phyloP scores from a whole-genome alignment of 2,329 filamentous ascomycete species.

The Gyromitra esculenta region DNA sequence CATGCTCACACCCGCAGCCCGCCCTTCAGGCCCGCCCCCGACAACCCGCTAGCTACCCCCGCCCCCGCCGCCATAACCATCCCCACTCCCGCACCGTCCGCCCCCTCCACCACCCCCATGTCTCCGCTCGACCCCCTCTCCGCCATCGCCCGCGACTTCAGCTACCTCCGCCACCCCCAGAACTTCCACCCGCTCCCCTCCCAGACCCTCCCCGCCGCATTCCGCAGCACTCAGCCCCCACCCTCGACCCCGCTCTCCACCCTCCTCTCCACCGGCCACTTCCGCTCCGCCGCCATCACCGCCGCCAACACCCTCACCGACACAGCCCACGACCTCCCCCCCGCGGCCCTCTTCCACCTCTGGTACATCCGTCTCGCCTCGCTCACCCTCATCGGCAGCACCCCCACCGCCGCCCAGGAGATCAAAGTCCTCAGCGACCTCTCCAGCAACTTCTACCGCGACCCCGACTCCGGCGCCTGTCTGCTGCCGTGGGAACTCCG shows the following conservation, averaged over 20 bases:
- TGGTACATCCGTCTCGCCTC: conserved; percentile 67
- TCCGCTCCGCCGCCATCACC: conserved; percentile 78
- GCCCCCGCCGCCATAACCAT: conserved; percentile 22
- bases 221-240: conserved; percentile 73
- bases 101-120: conserved; percentile 62
- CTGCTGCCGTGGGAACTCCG: conserved; percentile 89
- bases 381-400: conserved; percentile 64
- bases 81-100: conserved; percentile 29
- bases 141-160: conserved; percentile 71
- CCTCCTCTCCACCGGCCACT: conserved; percentile 78
- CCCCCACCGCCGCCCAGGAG: conserved; percentile 68
- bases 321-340: conserved; percentile 59
- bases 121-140: conserved; percentile 40
- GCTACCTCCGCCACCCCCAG: conserved; percentile 79
- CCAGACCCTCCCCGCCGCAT: conserved; percentile 70
- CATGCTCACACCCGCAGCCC: conserved; percentile 45
- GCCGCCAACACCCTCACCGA: conserved; percentile 64
- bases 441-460: conserved; percentile 67
- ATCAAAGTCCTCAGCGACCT: conserved; percentile 71
- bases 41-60: conserved; percentile 47
- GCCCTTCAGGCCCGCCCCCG: conserved; percentile 19
- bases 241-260: conserved; percentile 72
- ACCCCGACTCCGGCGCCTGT: conserved; percentile 67
- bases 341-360: conserved; percentile 57
- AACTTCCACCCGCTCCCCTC: conserved; percentile 83